A percentile compares a stretch with the other conserved stretches of the same genome.
phyloP scores from a whole-genome alignment of 768 basidiomycete species.

The Gloeopeniophorella convolvens region DNA sequence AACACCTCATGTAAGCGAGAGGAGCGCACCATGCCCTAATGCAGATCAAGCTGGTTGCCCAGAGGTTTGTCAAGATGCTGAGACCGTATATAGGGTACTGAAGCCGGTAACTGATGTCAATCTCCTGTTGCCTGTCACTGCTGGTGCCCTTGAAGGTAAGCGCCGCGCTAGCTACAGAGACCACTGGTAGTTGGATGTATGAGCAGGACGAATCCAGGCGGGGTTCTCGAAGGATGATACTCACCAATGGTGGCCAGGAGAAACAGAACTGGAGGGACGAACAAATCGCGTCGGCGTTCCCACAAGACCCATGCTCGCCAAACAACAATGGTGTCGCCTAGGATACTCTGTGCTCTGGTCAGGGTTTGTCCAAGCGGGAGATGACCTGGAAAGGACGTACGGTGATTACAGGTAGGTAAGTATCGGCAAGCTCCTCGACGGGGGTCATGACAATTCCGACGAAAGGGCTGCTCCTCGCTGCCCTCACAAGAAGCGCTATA shows the following conservation, averaged over 20 bases:
- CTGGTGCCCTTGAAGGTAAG: background rate
- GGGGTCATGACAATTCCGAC: background rate
- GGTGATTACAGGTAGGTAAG: background rate
- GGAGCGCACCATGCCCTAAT: constrained; percentile 4
- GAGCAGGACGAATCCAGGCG: background rate
- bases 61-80: constrained; percentile 6
- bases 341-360: background rate
- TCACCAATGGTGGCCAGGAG: background rate
- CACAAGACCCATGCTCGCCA: too few species aligned
- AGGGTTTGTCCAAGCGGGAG: too few species aligned
- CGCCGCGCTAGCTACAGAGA: background rate
- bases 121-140: background rate
- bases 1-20: too few species aligned
- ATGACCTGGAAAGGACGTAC: background rate
- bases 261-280: too few species aligned
- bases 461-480: too few species aligned
- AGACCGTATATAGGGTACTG: background rate
- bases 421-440: background rate
- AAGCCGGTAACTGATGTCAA: background rate
- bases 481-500: too few species aligned
- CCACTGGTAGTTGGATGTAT: background rate
- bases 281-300: too few species aligned
- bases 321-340: too few species aligned
- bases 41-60: constrained; percentile 11
- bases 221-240: background rate